Conservation (phyloP, 2,329 filamentous ascomycete genomes). For the Arthroderma uncinatum region DNA sequence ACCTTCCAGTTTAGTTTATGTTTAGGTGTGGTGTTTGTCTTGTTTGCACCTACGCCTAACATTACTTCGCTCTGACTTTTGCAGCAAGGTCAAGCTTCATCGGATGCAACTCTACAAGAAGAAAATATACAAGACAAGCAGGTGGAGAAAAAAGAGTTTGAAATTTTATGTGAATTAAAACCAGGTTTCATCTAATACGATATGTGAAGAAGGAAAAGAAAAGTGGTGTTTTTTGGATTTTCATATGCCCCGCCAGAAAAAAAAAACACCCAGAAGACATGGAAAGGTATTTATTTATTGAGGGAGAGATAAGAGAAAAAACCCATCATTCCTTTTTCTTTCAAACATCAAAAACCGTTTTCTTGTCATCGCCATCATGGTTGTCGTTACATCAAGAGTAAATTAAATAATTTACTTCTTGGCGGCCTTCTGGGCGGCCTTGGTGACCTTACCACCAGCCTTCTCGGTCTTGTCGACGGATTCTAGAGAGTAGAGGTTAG, state of each 20-base stretch:
- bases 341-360: constrained; percentile 5
- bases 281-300: neutral
- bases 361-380: constrained; percentile 4
- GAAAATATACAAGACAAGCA: neutral
- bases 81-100: neutral
- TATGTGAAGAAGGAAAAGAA: neutral
- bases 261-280: neutral
- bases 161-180: constrained; percentile 3
- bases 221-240: constrained; percentile 3
- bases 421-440: constrained; percentile 55
- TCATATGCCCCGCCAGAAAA: neutral
- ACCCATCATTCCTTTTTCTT: neutral
- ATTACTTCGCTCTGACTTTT: neutral
- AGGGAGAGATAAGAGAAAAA: neutral
- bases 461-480: constrained; percentile 55
- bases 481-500: constrained; percentile 30
- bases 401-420: constrained; percentile 54
- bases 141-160: neutral
- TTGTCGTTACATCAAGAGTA: constrained; percentile 3
- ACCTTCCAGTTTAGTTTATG: neutral
- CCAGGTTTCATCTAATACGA: neutral
- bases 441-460: constrained; percentile 49
- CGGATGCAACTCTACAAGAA: neutral
- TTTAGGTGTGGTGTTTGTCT: neutral
- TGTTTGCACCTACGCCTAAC: neutral